Evolutionary conservation across 208 protist genomes (phyloP).

Genomic region (Acanthamoeba sp.): DNA sequence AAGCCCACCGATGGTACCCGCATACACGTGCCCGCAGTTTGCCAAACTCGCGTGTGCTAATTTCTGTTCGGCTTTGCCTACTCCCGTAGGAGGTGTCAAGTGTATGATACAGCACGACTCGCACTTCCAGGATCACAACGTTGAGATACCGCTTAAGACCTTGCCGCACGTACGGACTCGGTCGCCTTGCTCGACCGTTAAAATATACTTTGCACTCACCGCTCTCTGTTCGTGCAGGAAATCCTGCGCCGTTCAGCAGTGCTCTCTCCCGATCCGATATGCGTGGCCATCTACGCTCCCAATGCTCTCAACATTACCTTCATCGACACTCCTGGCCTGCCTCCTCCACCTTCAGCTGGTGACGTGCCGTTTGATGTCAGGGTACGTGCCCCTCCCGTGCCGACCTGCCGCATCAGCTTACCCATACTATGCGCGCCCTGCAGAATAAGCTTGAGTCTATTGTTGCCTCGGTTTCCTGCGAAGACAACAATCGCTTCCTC

Average conservation of each 20-base stretch:
- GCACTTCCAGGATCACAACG: neutral
- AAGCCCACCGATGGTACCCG: neutral
- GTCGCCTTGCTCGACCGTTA: too few relatives aligned
- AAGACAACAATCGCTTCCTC: constrained; percentile 16
- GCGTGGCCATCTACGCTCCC: constrained; percentile 21
- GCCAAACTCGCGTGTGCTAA: too few relatives aligned
- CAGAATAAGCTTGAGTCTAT: constrained; percentile 27
- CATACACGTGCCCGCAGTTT: too few relatives aligned
- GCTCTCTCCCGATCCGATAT: constrained; percentile 10
- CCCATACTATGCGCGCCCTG: too few relatives aligned
- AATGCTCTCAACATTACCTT: constrained; percentile 33
- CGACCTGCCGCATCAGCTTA: neutral
- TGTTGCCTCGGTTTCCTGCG: neutral
- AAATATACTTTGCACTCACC: too few relatives aligned
- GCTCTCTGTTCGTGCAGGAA: neutral
- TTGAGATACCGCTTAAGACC: neutral
- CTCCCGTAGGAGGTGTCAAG: neutral
- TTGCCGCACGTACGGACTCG: neutral
- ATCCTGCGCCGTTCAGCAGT: neutral
- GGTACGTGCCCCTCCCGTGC: neutral
- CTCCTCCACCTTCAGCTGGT: neutral
- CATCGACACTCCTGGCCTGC: constrained; percentile 66
- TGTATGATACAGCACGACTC: constrained; percentile 29
- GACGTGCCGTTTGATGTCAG: neutral
- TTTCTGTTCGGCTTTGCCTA: too few relatives aligned